phyloP scores from a whole-genome alignment of 768 basidiomycete species.

The Strobilomyces echinocephalus region DNA sequence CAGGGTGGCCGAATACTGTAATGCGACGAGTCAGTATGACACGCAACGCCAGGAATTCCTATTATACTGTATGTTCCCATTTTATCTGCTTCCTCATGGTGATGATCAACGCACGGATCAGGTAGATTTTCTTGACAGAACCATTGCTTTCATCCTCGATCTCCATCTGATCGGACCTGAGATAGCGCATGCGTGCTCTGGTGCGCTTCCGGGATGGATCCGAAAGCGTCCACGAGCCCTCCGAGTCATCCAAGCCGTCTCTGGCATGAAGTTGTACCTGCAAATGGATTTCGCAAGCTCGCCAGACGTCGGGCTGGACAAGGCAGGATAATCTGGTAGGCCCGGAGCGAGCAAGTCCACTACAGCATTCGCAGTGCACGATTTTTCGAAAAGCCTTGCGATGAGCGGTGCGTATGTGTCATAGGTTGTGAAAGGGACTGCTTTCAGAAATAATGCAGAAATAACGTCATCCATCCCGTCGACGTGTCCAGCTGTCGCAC shows the following conservation, averaged over 20 bases:
- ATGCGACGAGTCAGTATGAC: neutral
- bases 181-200: neutral
- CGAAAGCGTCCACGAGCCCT: neutral
- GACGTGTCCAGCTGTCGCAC: neutral
- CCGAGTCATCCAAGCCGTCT: neutral
- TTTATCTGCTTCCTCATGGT: neutral
- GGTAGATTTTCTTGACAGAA: neutral
- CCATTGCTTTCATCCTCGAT: neutral
- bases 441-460: slow-evolving; percentile 5
- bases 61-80: slow-evolving; percentile 11
- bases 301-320: slow-evolving; percentile 17
- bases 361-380: neutral
- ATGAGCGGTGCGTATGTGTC: slow-evolving; percentile 8
- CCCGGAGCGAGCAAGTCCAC: slow-evolving; percentile 12
- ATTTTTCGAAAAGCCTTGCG: neutral
- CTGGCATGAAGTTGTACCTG: slow-evolving; percentile 3
- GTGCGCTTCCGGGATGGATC: slow-evolving; percentile 3
- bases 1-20: slow-evolving; percentile 1
- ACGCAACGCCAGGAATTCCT: neutral
- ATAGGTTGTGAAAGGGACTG: slow-evolving; percentile 13
- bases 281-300: slow-evolving; percentile 10
- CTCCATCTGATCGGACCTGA: neutral
- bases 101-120: too few relatives aligned
- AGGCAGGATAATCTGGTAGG: slow-evolving; percentile 13
- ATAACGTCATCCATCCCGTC: neutral